Base-by-base conservation (phyloP, 1,139 yeast species). In the Kluyveromyces sp. region DNA sequence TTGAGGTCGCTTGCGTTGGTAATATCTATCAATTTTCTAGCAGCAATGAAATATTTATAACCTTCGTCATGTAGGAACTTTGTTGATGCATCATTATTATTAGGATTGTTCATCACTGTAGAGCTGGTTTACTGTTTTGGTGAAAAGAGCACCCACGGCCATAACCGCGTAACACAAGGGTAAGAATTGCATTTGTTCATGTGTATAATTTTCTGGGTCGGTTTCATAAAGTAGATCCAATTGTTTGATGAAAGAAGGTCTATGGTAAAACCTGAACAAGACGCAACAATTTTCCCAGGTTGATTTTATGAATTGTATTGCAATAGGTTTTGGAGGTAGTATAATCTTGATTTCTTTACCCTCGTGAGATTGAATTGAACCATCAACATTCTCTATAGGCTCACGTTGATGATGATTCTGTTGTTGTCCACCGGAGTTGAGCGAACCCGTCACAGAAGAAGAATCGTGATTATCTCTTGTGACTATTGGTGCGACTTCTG, bases 211-310 rank as follows among this genome's bases (percentile, higher is more conserved):
- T 34, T 73, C 68, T 1, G 88, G 86, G 55, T 83, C 89, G 25
- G 84, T 71, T 41, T 80, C 80, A 58, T 81, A 78, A 30, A 81
- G 73, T 45, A 74, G 75, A 55, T 79, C 81, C 35, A 81, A 60
- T 55, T 78, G 80, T 48, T 81, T 66, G 64, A 79, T 67, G 52
- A 89, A 81, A 2, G 92, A 80, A 1, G 96, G 96, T 36, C 96
- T 73, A 61, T 89, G 97, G 62, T 86, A 86, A 63, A 89, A 88
- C 48, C 96, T 71, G 60, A 88, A 83, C 43, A 89, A 69, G 7
- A 87, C 94, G 66, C 95, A 88, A 0, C 96, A 95, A 54, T 85
- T 83, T 51, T 83, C 80, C 95, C 96, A 89, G 2, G 94, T 85
- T 35, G 82, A 78, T 52, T 80, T 81, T 25, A 88, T 82, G 52